Evolutionary conservation across 2,329 filamentous ascomycete species (phyloP), one percentile per base, ranked within the genome.

Genomic region (Diaporthe citriasiana): DNA sequence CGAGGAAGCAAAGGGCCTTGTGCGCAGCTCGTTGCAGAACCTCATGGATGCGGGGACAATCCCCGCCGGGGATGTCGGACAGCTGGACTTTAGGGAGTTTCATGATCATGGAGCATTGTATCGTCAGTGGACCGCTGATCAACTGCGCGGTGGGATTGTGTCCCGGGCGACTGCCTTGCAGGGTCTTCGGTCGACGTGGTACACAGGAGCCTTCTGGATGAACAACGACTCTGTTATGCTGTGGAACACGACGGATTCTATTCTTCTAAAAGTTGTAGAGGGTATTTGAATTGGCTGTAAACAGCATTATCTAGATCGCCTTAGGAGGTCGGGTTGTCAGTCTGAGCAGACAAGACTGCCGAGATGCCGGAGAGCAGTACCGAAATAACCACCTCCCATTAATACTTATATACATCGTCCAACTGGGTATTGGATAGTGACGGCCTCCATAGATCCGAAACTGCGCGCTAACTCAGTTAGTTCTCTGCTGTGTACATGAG

Each of bases 1-100:
- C 19, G 59, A 65, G 42, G 27, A 47, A 47, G 59, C 59, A 9
- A n/a, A 65, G 25, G 17, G 19, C 19, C 40, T 65, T 12, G 59
- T 65, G 1, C 59, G 25, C 59, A 50, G 40, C 40, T 65, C 59
- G n/a, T 25, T 65, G 59, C 59, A 65, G 59, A 65, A 65, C 59
- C 42, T 65, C 10, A 65, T 65, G 10, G 27, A 65, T 33, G 59
- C 59, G 25, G 40, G 40, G 13, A 65, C 59, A 9, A 35, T 65
- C 27, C 27, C 59, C 59, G 27, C 19, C 19, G 59, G 59, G 6
- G 27, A 65, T 35, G 42, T n/a, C 0, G 40, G 1, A 22, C 27
- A 65, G 19, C 12, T 65, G 12, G 42, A 65, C 19, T 65, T 65
- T 12, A 50, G 12, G 42, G 59, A 13, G n/a, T 65, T 65, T 22